Base-by-base conservation (phyloP, 768 basidiomycete species). In the Mycena leptocephala region DNA sequence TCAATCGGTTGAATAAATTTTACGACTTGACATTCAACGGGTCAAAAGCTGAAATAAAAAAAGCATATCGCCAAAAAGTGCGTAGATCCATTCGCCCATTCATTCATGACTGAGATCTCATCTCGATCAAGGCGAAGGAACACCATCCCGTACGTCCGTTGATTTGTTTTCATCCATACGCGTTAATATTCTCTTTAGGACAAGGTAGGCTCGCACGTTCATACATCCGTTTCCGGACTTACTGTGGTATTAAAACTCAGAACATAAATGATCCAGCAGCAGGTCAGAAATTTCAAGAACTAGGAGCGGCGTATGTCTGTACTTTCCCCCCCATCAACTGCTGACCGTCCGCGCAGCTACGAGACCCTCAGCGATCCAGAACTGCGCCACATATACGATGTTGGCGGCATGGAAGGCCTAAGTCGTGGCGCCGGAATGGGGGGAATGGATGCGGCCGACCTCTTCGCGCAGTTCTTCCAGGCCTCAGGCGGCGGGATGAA, bases 1-100 rank as follows among this genome's bases (percentile, higher is more conserved):
- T 72, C n/a, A 58, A 58, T 73, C 24, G 10, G 18, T 35, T 69
- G 37, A 75, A 72, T 22, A 33, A 51, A 41, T 58, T 33, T 64
- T 55, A 33, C 26, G 62, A 61, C 33, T 72, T 84, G 72, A 85
- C 61, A 62, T 30, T 53, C 16, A 22, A 20, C 43, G 16, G 43
- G 18, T 56, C 67, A 75, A 70, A 77, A 94, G 95, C 89, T 78
- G 96, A 99, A 77, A 96, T 99, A 80, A 97, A 97, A 86, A 96
- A 95, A 82, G 97, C 97, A 20, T 99, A 99, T 83, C 94, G 95
- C 83, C 95, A 92, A 87, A 97, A 97, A 93, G 96, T 96, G 86
- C 79, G 80, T 83, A 39, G 37, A 70, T 41, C 41, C 76, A 55
- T 74, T 68, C 65, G 77, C 70, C 64, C 58, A 35, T 77, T 55